Base-by-base conservation (phyloP, 768 basidiomycete genomes). In the Rhodotorula diobovata region DNA sequence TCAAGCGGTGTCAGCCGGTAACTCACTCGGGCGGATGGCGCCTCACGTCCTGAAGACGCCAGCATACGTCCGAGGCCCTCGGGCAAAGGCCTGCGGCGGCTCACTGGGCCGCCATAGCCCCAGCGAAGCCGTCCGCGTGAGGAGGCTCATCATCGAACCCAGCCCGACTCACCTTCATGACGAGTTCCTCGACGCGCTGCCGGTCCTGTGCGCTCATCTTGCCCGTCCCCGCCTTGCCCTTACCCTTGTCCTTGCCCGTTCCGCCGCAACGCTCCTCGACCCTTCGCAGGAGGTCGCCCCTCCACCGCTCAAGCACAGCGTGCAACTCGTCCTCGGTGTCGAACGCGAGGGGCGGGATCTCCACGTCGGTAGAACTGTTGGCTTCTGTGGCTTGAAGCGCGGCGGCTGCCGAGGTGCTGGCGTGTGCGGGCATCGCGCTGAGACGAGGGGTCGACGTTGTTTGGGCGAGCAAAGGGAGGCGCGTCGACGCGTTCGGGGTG, bases 311-410 rank as follows among this genome's bases (percentile, higher is more conserved):
- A 12, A 66, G 48, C 8, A 66, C 56, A 1, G 46, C 65, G 30
- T 57, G 51, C 34, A 66, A 6, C 48, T 66, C 65, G 45, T 66
- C 65, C 37, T 66, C 65, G 4, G 32, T 16, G 2, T 66, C 65
- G 48, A 66, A 66, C 6, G 56, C 65, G 37, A 66, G 65, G 28
- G 65, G 65, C 28, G 65, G 65, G 46, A 66, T 59, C 41, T 41
- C 62, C n/a, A 43, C 63, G 51, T 45, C 58, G n/a, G 41, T 25
- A 28, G 57, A 58, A 23, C 7, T 20, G 57, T 58, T 59, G 28
- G n/a, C 20, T 4, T 35, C 56, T 23, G 21, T 30, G 4, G 35
- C 23, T 12, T 14, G 51, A 12, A 53, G 51, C 14, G 51, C 51
- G 51, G 51, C 51, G 51, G n/a, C 3, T 15, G 51, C 28, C 12